Evolutionary conservation across 2,329 filamentous ascomycete species (phyloP), one percentile per base, ranked within the genome.

Genomic region (Ploettnerulaceae sp.): DNA sequence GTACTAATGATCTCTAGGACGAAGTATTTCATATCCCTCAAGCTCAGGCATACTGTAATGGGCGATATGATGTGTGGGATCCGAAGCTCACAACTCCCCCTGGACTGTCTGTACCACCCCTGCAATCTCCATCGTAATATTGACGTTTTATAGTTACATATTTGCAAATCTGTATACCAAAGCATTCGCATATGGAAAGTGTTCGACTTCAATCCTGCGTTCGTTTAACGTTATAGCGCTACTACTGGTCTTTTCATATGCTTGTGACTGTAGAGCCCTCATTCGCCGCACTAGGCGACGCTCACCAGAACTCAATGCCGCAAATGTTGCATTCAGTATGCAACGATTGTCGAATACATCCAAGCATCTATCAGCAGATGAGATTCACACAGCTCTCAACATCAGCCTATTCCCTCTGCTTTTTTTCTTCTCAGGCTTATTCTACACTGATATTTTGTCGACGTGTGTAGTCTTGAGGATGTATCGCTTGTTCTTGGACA

Each of bases 11-110:
- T 25, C 21, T 3, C 4, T 53, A 91, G 86, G 88, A 94, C 64
- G 88, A 94, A 63, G 72, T 89, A 22, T 94, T 93, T 53, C 88
- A 98, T 64, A 83, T 96, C 17, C 87, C 89, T 0, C 93, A 98
- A 67, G 89, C 89, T 0, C 88, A 95, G 60, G 80, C 78, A 22
- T 98, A 95, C 66, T 96, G 90, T 65, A 65, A 76, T 31, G 82
- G 84, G 8, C 76, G 76, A 44, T 95, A 84, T 69, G 64, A 66
- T 9, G 74, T 87, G 46, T 98, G 93, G 93, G 90, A 98, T 66
- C 84, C 91, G 49, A 98, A 97, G 65, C 93, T 98, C 62, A 98
- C 93, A 0, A 98, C 93, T 1, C 93, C 93, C 0, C 91, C 93
- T 0, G 93, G 90, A 25, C 70, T 98, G 70, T 89, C 72, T 64